A percentile compares a stretch with the other conserved stretches of the same genome.
Conservation (phyloP, 257 asterid species). For the Solanum ahanhuiri region DNA sequence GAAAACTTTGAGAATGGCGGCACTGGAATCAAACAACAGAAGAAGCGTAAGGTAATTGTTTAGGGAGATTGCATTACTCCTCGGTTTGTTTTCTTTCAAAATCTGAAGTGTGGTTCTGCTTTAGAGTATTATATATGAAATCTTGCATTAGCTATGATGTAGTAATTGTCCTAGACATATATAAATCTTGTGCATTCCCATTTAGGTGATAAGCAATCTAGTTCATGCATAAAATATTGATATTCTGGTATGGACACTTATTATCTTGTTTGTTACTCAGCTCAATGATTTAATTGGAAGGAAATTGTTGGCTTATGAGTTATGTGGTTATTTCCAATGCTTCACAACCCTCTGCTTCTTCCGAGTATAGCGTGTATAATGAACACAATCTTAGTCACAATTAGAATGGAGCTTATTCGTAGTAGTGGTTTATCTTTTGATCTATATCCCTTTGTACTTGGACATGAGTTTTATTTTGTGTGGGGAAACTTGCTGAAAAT, state of each 20-base stretch:
- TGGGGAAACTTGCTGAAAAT: background rate
- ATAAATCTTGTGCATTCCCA: background rate
- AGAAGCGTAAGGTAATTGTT: slow-evolving; percentile 59
- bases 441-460: background rate
- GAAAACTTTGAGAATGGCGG: no score
- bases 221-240: background rate
- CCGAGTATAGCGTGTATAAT: background rate
- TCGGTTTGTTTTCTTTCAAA: background rate
- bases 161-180: background rate
- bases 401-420: background rate
- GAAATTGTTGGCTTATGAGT: background rate
- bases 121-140: background rate
- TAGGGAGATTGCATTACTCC: background rate
- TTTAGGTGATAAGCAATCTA: background rate
- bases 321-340: background rate
- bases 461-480: background rate
- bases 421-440: background rate
- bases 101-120: background rate
- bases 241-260: background rate
- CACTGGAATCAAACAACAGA: no score
- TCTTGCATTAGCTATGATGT: background rate
- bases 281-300: background rate
- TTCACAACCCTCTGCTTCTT: background rate
- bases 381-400: background rate
- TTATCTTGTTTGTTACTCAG: background rate